Percentiles rank a stretch among this genome's conserved stretches.
phyloP scores from a whole-genome alignment of 495 filamentous ascomycete species.

The Parmelia sp. region DNA sequence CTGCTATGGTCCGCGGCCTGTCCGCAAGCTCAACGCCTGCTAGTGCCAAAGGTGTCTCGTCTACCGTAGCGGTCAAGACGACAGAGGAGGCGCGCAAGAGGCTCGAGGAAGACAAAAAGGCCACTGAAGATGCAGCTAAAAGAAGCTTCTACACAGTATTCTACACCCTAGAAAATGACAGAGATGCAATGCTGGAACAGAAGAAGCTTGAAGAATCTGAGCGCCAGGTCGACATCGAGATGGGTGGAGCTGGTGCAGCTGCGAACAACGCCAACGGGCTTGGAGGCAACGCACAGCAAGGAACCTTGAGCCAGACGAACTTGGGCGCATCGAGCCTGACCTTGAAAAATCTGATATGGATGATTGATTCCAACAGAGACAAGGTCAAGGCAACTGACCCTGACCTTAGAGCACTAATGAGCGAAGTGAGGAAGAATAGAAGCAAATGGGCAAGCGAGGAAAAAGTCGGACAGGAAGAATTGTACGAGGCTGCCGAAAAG shows the following conservation, averaged over 20 bases:
- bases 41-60: conserved; percentile 33
- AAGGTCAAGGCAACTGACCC: conserved; percentile 85
- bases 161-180: conserved; percentile 91
- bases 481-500: conserved; percentile 94
- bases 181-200: conserved; percentile 94
- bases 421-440: conserved; percentile 91
- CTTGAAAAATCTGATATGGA: conserved; percentile 88
- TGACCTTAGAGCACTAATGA: conserved; percentile 85
- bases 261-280: conserved; percentile 40
- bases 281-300: conserved; percentile 55
- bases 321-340: conserved; percentile 95
- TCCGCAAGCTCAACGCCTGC: conserved; percentile 23
- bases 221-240: conserved; percentile 90
- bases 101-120: conserved; percentile 88
- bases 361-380: conserved; percentile 86
- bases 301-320: conserved; percentile 86
- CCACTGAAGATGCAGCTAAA: conserved; percentile 83
- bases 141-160: conserved; percentile 85
- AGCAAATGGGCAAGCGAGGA: conserved; percentile 99
- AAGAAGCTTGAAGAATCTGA: conserved; percentile 95
- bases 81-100: conserved; percentile 87
- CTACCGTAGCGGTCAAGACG: conserved; percentile 51
- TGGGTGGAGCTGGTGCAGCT: conserved; percentile 47
- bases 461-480: conserved; percentile 91
- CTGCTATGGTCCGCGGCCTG: conserved; percentile 22